Conservation (phyloP, 305 asterid genomes). For the Plantago lanceolata region DNA sequence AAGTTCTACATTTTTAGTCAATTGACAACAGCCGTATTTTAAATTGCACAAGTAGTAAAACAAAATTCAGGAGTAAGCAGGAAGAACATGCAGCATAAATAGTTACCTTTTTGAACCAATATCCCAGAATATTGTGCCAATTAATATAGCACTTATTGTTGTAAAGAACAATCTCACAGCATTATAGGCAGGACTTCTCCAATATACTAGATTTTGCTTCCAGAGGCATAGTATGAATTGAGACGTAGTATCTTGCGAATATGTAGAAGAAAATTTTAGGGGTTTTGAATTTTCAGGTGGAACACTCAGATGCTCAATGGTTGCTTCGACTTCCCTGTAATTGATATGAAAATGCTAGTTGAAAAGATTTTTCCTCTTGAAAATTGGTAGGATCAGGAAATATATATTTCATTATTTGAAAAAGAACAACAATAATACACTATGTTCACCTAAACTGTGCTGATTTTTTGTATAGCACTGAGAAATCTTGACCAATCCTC, state of each 20-base stretch:
- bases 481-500: constrained; percentile 47
- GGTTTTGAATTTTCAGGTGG: constrained; percentile 64
- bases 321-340: constrained; percentile 67
- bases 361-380: background rate
- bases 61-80: background rate
- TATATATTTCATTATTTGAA: constrained; percentile 1
- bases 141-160: constrained; percentile 56
- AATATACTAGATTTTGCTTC: constrained; percentile 77
- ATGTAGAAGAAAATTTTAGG: constrained; percentile 48
- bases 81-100: background rate
- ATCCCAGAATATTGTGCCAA: constrained; percentile 80
- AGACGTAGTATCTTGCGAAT: constrained; percentile 43
- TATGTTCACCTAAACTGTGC: constrained; percentile 45
- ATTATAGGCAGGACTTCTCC: constrained; percentile 85
- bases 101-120: constrained; percentile 73
- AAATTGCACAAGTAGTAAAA: background rate
- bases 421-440: background rate
- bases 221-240: constrained; percentile 63
- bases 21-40: background rate
- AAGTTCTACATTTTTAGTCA: too few relatives aligned
- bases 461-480: constrained; percentile 44
- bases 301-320: constrained; percentile 46
- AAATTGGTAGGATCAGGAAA: background rate
- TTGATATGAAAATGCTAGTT: constrained; percentile 5
- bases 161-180: constrained; percentile 77